Evolutionary conservation across 345 rosid genomes (phyloP), one percentile per base, ranked within the genome.

Genomic region (Corchorus capsularis): DNA sequence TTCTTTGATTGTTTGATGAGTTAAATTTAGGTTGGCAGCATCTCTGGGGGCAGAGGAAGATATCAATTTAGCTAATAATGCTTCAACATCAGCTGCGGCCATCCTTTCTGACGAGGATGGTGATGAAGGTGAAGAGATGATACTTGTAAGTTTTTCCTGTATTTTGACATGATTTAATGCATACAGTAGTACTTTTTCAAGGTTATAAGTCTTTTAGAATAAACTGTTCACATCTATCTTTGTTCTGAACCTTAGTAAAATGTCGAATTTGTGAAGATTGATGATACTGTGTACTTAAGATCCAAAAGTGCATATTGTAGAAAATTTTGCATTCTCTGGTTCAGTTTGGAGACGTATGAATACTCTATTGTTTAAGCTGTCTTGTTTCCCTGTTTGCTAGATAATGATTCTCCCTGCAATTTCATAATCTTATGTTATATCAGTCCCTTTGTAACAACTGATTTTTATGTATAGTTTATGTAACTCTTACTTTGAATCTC

Each of bases 21-120:
- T 55, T 79, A 63, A 43, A 49, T 79, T 57, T 82, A 90, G 94
- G 88, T 76, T 86, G 83, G 91, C 87, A 72, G 87, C 91, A 17
- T 85, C 89, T 70, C 73, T 86, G 70, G 71, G 77, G 11, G 85
- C 77, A 12, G 89, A 85, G 65, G 89, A 85, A 72, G 84, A 68
- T 61, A 63, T 19, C 22, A 20, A 46, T 49, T 65, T 75, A 52
- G 62, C 72, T 69, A 77, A 79, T 53, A 68, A 75, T 69, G 79
- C 83, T 6, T 79, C 86, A 52, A 76, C 78, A 68, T 86, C 87
- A 74, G 79, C 74, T 77, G 84, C 87, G 57, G 64, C 66, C 20
- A 53, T 32, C 73, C 74, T 72, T 79, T 75, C 75, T 74, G 86
- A 84, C 62, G 87, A 69, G 37, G 86, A 81, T 56, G 81, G 41